Conservation (phyloP, 371 early-diverging fungal genomes). For the Dichotomocladium elegans region DNA sequence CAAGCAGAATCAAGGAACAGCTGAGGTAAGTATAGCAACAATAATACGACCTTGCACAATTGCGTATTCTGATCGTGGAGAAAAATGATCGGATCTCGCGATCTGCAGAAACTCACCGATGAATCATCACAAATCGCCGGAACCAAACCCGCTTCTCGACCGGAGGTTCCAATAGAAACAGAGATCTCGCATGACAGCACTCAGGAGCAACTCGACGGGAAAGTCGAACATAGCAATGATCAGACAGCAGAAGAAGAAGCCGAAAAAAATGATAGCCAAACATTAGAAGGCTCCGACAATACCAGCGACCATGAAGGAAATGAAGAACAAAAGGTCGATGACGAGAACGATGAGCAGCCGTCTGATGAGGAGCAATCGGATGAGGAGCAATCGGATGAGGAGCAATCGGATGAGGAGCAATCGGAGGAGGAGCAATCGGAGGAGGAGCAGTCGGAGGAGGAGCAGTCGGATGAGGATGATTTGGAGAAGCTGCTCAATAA, state of each 20-base stretch:
- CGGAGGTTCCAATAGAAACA: background rate
- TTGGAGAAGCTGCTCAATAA: slow-evolving; percentile 43
- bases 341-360: background rate
- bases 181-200: background rate
- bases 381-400: background rate
- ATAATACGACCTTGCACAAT: too few species aligned
- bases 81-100: too few species aligned
- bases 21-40: too few species aligned
- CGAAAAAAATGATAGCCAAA: background rate
- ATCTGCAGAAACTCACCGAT: too few species aligned
- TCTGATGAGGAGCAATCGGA: background rate
- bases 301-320: background rate
- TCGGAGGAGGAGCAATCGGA: background rate
- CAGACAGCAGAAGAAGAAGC: background rate
- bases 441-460: slow-evolving; percentile 5
- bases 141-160: too few species aligned
- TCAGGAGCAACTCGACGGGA: background rate
- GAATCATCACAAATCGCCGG: too few species aligned
- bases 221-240: background rate
- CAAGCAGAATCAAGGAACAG: background rate
- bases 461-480: slow-evolving; percentile 32
- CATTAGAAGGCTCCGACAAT: background rate
- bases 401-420: slow-evolving; percentile 9
- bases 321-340: slow-evolving; percentile 1
- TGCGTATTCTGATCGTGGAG: too few species aligned